Base-by-base conservation (phyloP, 805 yeast genomes). In the Yarrowia sp. region DNA sequence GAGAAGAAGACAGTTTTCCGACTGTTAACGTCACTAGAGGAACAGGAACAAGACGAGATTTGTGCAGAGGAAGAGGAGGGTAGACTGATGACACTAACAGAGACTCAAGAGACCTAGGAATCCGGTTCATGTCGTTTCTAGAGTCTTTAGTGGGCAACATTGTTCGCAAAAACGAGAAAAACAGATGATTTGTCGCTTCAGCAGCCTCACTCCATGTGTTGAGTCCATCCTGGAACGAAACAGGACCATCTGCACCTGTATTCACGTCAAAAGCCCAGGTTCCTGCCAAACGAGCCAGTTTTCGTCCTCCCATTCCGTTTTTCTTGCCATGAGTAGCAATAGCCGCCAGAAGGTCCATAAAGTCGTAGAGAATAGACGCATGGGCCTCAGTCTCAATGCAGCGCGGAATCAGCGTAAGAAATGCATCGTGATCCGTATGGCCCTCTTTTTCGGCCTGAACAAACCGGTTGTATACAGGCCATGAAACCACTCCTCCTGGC, bases 351-450 rank as follows among this genome's bases (percentile, higher is more conserved):
- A 92, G 80, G 72, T 92, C 97, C 70, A 91, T 83, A 71, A 91
- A 92, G 73, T 90, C 96, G 74, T 89, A 90, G 4, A 90, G 93
- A 4, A 92, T 90, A 1, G 95, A 87, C 0, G 96, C 96, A 76
- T 91, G 97, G 5, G 93, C 87, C 1, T 95, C 90, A 0, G 95
- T 86, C 1, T 88, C 83, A 22, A 90, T 79, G 74, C 96, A 89
- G 67, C 85, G 86, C 1, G 97, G 97, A 90, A 92, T 89, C 65
- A 88, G 83, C 60, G 87, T 87, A 48, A 89, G 76, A 72, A 92
- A 92, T 0, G 96, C 90, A 67, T 82, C 83, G 1, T 85, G 84
- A 64, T 85, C 86, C 43, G 79, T 79, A 47, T 69, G 68, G 72
- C 91, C 96, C 58, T 83, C 77, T 22, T 82, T 78, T 69, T 82